These are phyloP conservation scores for Collybia mongolica DNA, from an alignment of 768 basidiomycete species.

Conservation along the genomic window DNA sequence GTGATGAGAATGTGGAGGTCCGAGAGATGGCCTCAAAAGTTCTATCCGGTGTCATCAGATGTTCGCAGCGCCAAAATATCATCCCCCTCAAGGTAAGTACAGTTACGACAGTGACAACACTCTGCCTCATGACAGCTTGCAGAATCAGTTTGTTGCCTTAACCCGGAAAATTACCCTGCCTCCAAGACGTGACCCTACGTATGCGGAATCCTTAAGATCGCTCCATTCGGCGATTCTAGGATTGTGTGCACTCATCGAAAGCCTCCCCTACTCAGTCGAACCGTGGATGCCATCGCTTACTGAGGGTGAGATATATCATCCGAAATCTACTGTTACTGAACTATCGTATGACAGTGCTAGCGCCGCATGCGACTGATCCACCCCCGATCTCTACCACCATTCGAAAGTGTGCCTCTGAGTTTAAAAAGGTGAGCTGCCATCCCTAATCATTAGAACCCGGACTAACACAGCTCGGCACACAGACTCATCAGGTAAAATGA, in stretches of 20 bases:
- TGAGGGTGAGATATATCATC: conserved; percentile 48
- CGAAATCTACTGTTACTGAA: too few relatives aligned
- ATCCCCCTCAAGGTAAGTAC: conserved; percentile 71
- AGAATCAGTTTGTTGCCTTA: conserved; percentile 81
- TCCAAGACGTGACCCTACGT: conserved; percentile 62
- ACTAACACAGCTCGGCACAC: conserved; percentile 13
- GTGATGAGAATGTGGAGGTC: conserved; percentile 91
- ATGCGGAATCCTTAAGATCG: conserved; percentile 68
- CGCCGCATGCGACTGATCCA: conserved; percentile 79
- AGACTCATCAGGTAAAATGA: conserved; percentile 61
- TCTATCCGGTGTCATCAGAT: conserved; percentile 82
- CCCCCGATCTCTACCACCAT: conserved; percentile 90
- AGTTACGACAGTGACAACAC: conserved; percentile 1
- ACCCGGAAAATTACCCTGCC: conserved; percentile 66
- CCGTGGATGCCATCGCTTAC: conserved; percentile 85
- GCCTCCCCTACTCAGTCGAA: conserved; percentile 93
- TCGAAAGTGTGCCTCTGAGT: conserved; percentile 80
- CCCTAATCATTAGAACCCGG: conserved; percentile 6
- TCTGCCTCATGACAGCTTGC: conserved; percentile 10
- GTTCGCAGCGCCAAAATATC: conserved; percentile 88
- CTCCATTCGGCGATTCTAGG: conserved; percentile 91
- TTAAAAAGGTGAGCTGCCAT: conserved; percentile 65
- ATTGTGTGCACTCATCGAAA: conserved; percentile 86
- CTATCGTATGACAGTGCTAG: conserved; percentile 49
- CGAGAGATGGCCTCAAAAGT: conserved; percentile 88